These are phyloP conservation scores for Penicillium decumbens DNA, from an alignment of 2,329 filamentous ascomycete genomes.

Conservation along the genomic window DNA sequence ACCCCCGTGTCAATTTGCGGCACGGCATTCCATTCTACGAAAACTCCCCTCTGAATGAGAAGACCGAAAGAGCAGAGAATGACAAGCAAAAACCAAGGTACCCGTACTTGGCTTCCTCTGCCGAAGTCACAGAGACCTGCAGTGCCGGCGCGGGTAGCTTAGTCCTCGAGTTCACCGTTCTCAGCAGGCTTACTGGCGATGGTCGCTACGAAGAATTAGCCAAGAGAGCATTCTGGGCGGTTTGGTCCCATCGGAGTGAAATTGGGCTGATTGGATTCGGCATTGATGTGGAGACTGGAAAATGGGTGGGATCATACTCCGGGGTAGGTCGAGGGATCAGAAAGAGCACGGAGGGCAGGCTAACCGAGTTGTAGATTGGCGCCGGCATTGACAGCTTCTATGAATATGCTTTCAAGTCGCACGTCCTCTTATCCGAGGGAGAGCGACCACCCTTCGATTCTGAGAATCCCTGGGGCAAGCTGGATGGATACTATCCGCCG, in stretches of 20 bases:
- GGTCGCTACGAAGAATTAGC: conserved; percentile 81
- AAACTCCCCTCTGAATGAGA: conserved; percentile 69
- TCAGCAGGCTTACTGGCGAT: conserved; percentile 84
- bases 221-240: conserved; percentile 92
- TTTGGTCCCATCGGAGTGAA: conserved; percentile 82
- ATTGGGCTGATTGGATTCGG: conserved; percentile 86
- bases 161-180: conserved; percentile 84
- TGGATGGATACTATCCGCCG: conserved; percentile 62
- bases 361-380: conserved; percentile 59
- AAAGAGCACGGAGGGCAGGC: neutral
- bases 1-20: conserved; percentile 87
- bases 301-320: conserved; percentile 84
- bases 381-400: conserved; percentile 98
- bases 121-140: conserved; percentile 90
- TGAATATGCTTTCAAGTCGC: conserved; percentile 92
- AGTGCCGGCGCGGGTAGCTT: conserved; percentile 94
- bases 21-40: conserved; percentile 87
- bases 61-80: conserved; percentile 41
- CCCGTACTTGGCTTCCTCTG: conserved; percentile 19
- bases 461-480: conserved; percentile 45
- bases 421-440: conserved; percentile 80
- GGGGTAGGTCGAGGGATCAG: conserved; percentile 47
- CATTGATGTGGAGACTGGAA: conserved; percentile 83
- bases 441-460: conserved; percentile 35
- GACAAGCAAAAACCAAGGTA: conserved; percentile 12